Percentiles rank a stretch among this genome's conserved stretches.
phyloP scores from a whole-genome alignment of 1,139 yeast species.

The Scheffersomyces titani region DNA sequence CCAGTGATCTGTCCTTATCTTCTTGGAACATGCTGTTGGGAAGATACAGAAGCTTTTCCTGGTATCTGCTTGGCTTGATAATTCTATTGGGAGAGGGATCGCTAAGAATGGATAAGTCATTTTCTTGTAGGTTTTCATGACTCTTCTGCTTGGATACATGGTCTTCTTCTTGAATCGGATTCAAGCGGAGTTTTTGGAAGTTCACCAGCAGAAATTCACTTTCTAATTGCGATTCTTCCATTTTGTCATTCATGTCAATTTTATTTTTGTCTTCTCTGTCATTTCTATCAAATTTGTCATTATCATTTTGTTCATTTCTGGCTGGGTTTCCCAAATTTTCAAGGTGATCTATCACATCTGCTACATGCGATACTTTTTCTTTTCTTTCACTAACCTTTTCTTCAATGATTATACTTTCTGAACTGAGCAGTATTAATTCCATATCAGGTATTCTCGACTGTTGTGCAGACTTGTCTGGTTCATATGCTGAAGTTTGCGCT shows the following conservation, averaged over 20 bases:
- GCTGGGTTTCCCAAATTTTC: neutral
- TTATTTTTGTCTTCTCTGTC: neutral
- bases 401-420: neutral
- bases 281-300: neutral
- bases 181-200: constrained; percentile 1
- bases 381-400: neutral
- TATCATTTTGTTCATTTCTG: neutral
- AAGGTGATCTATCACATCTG: neutral
- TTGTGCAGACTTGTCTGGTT: constrained; percentile 4
- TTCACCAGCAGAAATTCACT: neutral
- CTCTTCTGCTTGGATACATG: constrained; percentile 1
- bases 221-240: neutral
- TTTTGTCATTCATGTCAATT: neutral
- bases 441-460: neutral
- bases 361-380: neutral
- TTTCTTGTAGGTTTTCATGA: neutral
- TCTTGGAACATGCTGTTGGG: constrained; percentile 36
- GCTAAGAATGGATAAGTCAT: constrained; percentile 4
- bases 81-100: constrained; percentile 10
- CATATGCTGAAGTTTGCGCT: constrained; percentile 14
- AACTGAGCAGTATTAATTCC: neutral
- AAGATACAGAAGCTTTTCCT: constrained; percentile 35
- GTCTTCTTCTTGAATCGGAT: constrained; percentile 8
- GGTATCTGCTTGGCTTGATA: constrained; percentile 20
- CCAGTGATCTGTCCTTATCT: constrained; percentile 10